Evolutionary conservation across 1,139 yeast genomes (phyloP).

Genomic region (Protomyces arabidopsidicola): DNA sequence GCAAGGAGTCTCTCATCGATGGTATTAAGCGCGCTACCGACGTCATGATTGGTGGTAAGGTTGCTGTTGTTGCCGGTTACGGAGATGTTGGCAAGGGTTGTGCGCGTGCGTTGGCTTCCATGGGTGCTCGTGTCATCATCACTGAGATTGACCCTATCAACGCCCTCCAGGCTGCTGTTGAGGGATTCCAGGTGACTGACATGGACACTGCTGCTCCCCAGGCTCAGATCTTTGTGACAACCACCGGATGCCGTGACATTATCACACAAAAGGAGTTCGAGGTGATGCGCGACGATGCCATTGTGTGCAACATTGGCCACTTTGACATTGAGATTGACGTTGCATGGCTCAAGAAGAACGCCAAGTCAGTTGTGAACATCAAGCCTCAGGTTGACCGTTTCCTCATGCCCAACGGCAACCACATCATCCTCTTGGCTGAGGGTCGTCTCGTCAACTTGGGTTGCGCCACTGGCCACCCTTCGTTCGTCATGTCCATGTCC

Average conservation of each 20-base stretch:
- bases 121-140: conserved; percentile 99
- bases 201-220: conserved; percentile 88
- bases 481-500: conserved; percentile 99
- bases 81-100: conserved; percentile 99
- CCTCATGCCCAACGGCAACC: conserved; percentile 86
- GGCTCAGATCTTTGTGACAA: conserved; percentile 98
- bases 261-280: conserved; percentile 84
- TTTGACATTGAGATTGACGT: conserved; percentile 99
- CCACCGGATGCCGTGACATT: conserved; percentile 99
- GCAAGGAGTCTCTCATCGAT: conserved; percentile 97
- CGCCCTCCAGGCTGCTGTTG: conserved; percentile 99
- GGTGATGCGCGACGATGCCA: conserved; percentile 98
- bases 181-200: conserved; percentile 96
- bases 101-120: conserved; percentile 97
- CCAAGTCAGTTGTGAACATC: conserved; percentile 86
- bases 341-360: conserved; percentile 93
- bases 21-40: conserved; percentile 99
- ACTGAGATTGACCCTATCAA: conserved; percentile 99
- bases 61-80: conserved; percentile 98
- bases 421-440: conserved; percentile 93
- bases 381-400: conserved; percentile 99
- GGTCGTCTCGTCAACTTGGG: conserved; percentile 99
- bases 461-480: conserved; percentile 99
- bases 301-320: conserved; percentile 99
- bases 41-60: conserved; percentile 99